These are phyloP conservation scores for Talaromyces piceae DNA, from an alignment of 2,329 filamentous ascomycete species.

Conservation along the genomic window DNA sequence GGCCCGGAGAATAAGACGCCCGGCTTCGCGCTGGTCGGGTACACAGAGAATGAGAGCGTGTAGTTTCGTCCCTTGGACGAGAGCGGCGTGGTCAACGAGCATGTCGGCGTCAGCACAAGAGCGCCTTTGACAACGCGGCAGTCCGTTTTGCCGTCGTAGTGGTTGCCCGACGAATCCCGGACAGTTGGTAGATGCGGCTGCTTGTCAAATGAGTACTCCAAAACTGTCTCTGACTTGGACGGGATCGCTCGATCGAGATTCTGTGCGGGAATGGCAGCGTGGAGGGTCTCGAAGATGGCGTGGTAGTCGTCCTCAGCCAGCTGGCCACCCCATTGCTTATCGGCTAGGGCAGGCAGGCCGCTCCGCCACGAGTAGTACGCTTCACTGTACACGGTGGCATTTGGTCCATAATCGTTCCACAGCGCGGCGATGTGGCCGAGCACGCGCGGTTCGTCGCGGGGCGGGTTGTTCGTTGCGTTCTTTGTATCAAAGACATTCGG, in stretches of 20 bases:
- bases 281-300: conserved; percentile 33
- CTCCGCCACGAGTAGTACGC: conserved; percentile 43
- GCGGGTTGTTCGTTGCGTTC: conserved; percentile 42
- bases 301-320: conserved; percentile 36
- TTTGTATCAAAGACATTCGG: conserved; percentile 44
- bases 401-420: conserved; percentile 48
- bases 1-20: conserved; percentile 37
- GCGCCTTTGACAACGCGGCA: conserved; percentile 27
- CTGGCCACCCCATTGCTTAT: conserved; percentile 50
- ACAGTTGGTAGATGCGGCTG: conserved; percentile 23
- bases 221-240: conserved; percentile 34
- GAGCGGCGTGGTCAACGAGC: conserved; percentile 42
- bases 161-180: conserved; percentile 21
- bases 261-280: conserved; percentile 37
- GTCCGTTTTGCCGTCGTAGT: conserved; percentile 27
- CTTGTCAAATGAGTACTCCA: conserved; percentile 36
- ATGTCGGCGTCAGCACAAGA: conserved; percentile 29
- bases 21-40: conserved; percentile 24
- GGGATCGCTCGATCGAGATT: conserved; percentile 41
- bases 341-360: conserved; percentile 42
- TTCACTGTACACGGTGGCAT: conserved; percentile 42
- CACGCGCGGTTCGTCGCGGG: conserved; percentile 31
- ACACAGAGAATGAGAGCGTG: conserved; percentile 43
- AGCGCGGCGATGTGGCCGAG: conserved; percentile 42
- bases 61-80: conserved; percentile 49